Percentiles rank a stretch among this genome's conserved stretches.
Evolutionary conservation across 2,329 filamentous ascomycete species (phyloP).

Genomic region (Xylariales sp.): DNA sequence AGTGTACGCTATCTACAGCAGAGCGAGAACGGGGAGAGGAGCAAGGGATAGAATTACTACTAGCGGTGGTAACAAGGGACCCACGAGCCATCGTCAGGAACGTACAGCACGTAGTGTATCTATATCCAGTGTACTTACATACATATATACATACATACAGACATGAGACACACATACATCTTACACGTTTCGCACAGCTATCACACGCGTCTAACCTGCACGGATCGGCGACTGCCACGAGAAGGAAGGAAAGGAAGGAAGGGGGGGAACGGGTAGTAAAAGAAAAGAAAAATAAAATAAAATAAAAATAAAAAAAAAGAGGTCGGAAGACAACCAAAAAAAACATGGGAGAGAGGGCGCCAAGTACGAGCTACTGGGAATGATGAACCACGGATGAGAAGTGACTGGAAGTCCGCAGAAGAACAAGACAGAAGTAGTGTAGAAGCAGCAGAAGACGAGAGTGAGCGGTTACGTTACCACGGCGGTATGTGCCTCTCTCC

Average conservation of each 20-base stretch:
- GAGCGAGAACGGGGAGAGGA: not conserved
- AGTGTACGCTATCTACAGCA: too few relatives aligned
- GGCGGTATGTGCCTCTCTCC: too few relatives aligned
- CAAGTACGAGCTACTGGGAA: conserved; percentile 31
- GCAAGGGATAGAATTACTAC: not conserved
- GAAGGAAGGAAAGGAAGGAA: too few relatives aligned
- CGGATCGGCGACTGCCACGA: conserved; percentile 18
- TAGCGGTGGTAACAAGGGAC: not conserved
- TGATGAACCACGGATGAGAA: conserved; percentile 24
- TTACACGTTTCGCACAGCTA: not conserved
- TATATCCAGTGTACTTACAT: not conserved
- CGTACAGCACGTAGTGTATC: not conserved
- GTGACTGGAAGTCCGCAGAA: conserved; percentile 22
- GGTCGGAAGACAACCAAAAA: not conserved
- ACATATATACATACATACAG: not conserved
- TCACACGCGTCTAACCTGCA: not conserved
- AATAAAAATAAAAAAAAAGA: not conserved
- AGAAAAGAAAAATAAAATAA: not conserved
- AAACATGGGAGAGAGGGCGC: conserved; percentile 24
- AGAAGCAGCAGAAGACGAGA: not conserved
- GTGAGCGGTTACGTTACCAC: conserved; percentile 15
- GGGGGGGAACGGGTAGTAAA: conserved; percentile 10
- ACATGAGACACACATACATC: not conserved
- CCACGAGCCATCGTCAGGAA: not conserved
- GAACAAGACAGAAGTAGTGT: conserved; percentile 26